Percentiles rank a stretch among this genome's conserved stretches.
Conservation (phyloP, 2,329 filamentous ascomycete species). For the Elsinoe ampelina region DNA sequence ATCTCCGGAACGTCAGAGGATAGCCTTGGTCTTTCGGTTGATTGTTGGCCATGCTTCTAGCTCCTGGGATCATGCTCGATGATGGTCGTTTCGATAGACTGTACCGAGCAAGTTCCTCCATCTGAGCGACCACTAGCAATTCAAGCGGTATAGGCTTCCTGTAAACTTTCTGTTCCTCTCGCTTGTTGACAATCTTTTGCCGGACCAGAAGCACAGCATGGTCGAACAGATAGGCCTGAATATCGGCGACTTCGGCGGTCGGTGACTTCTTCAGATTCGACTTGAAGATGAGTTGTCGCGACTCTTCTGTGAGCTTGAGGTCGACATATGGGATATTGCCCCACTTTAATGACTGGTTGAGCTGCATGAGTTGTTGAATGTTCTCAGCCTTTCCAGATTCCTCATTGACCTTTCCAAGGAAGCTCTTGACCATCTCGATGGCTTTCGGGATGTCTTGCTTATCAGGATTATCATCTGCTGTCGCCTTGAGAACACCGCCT, state of each 20-base stretch:
- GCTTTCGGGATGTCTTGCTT: slow-evolving; percentile 88
- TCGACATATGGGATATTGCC: slow-evolving; percentile 84
- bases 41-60: slow-evolving; percentile 42
- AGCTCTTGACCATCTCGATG: slow-evolving; percentile 74
- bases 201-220: slow-evolving; percentile 88
- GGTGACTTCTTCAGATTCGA: slow-evolving; percentile 86
- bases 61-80: slow-evolving; percentile 65
- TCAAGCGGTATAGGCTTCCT: slow-evolving; percentile 91
- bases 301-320: slow-evolving; percentile 86
- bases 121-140: slow-evolving; percentile 84
- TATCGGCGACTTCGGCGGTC: slow-evolving; percentile 70
- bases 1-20: slow-evolving; percentile 91
- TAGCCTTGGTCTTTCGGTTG: slow-evolving; percentile 62
- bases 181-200: slow-evolving; percentile 84
- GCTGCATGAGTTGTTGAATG: slow-evolving; percentile 84
- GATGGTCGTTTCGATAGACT: slow-evolving; percentile 78
- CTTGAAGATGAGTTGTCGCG: slow-evolving; percentile 88
- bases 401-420: slow-evolving; percentile 79
- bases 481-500: slow-evolving; percentile 86
- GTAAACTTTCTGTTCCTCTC: slow-evolving; percentile 91
- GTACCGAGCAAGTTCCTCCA: slow-evolving; percentile 86
- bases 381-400: slow-evolving; percentile 98
- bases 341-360: slow-evolving; percentile 89
- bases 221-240: slow-evolving; percentile 92
- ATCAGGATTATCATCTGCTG: slow-evolving; percentile 78